Percentiles rank a stretch among this genome's conserved stretches.
Conservation (phyloP, 306 rosid species). For the Echinosophora koreensis region DNA sequence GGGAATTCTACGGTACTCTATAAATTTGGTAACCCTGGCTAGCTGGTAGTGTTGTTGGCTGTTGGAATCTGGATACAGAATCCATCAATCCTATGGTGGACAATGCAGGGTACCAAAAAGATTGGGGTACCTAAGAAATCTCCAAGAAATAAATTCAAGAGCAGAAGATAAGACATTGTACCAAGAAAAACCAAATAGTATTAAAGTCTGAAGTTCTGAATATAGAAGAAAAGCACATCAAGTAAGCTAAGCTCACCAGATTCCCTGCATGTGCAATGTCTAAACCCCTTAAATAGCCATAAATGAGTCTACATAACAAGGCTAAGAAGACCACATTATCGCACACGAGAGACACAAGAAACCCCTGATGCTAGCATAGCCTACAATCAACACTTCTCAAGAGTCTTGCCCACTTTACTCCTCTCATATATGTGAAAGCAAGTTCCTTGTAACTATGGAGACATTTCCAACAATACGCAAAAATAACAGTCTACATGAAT, state of each 20-base stretch:
- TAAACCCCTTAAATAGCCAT: background rate
- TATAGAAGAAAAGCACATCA: too few relatives aligned
- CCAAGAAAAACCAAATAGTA: background rate
- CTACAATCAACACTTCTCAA: background rate
- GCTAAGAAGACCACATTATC: background rate
- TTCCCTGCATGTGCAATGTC: background rate
- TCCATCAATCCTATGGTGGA: slow-evolving; percentile 15
- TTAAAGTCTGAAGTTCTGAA: too few relatives aligned
- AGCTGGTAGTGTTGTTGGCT: background rate
- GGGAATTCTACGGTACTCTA: slow-evolving; percentile 17
- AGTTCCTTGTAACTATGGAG: slow-evolving; percentile 15
- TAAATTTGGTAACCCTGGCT: background rate
- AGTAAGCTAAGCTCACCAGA: slow-evolving; percentile 4
- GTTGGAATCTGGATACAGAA: slow-evolving; percentile 19
- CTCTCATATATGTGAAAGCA: background rate
- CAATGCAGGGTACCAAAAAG: background rate
- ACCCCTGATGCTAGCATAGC: background rate
- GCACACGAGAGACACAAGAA: background rate
- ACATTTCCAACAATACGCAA: background rate
- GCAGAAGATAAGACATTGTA: background rate
- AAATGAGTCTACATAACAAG: slow-evolving; percentile 1
- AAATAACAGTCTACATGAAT: background rate
- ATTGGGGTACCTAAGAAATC: background rate
- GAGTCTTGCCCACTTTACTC: slow-evolving; percentile 25
- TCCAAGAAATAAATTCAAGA: background rate